Evolutionary conservation across 106 monocot genomes (phyloP), one percentile per base, ranked within the genome.

Genomic region (Dendrobium huoshanense): DNA sequence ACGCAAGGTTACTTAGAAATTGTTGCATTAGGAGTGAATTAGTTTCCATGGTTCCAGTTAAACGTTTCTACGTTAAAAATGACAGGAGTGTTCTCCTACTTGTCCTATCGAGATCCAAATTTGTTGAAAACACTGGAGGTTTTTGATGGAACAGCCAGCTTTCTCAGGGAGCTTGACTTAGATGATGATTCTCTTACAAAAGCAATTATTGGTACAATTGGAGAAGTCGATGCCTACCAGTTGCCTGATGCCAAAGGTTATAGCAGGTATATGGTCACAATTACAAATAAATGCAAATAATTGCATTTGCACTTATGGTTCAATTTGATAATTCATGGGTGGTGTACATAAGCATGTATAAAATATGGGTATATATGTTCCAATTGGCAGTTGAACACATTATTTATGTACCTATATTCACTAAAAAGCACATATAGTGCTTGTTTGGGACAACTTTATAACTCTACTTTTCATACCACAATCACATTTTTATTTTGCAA

Each of bases 181-280:
- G 98, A 95, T 75, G 79, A 94, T 78, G 95, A 95, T 87, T 68
- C 86, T 79, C 93, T 99, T 51, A 91, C 89, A 19, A 99, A 99
- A 86, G 95, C 98, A 31, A 99, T 99, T 78, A 99, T 99, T 75
- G 95, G 95, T 65, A 91, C 98, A 27, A 99, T 99, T 83, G 95
- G 98, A 58, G 98, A 99, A 79, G 93, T 99, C 0, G 98, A 99
- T 91, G 5, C 93, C 15, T 99, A 99, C 78, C 98, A 99, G 83
- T 82, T 99, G 58, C 98, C 98, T 49, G 98, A 99, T 91, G 95
- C 98, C 47, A 99, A 99, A 88, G 98, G 95, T 78, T 99, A 99
- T 77, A 95, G 84, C 79, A 95, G 95, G 98, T 99, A 86, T 72
- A 79, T 37, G 24, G 1, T 11, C 19, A 25, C 37, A 27, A 31